phyloP scores from a whole-genome alignment of 2,329 filamentous ascomycete genomes.

The Sporothrix schenckii region DNA sequence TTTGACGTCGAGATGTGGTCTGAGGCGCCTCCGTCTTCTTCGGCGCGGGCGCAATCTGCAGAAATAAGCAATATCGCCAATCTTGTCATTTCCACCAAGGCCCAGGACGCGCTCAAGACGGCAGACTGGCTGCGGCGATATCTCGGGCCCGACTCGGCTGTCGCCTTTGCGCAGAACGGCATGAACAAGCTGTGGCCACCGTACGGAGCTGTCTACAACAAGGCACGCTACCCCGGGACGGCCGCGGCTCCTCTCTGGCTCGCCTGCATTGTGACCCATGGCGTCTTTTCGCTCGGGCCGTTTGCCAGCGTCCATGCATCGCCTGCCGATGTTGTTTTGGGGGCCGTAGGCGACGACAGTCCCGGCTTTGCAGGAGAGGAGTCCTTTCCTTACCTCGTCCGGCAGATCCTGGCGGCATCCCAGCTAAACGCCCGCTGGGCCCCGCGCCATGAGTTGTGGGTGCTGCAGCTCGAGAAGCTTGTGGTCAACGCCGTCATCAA shows the following conservation, averaged over 20 bases:
- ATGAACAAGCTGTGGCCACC: constrained; percentile 70
- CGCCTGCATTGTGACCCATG: constrained; percentile 64
- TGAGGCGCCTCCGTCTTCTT: constrained; percentile 45
- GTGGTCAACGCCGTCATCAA: constrained; percentile 81
- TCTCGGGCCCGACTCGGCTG: constrained; percentile 64
- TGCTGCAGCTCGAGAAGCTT: constrained; percentile 81
- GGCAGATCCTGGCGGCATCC: constrained; percentile 49
- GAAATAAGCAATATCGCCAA: constrained; percentile 58
- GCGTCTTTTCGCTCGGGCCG: constrained; percentile 54
- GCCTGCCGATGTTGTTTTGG: constrained; percentile 53
- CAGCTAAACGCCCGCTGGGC: constrained; percentile 49
- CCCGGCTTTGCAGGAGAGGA: background rate
- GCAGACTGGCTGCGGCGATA: constrained; percentile 62
- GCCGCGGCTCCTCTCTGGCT: constrained; percentile 66
- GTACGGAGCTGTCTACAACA: constrained; percentile 50
- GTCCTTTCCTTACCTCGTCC: constrained; percentile 45
- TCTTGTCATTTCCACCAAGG: constrained; percentile 79
- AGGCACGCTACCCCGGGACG: constrained; percentile 45
- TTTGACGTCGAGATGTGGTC: constrained; percentile 61
- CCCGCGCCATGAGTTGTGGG: constrained; percentile 52
- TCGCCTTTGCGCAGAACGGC: constrained; percentile 87
- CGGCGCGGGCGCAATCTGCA: constrained; percentile 37
- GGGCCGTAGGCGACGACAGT: constrained; percentile 45
- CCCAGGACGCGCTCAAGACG: constrained; percentile 66
- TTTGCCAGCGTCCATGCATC: constrained; percentile 59